Evolutionary conservation across 192 early-diverging fungal genomes (phyloP).

Genomic region (Linnemannia schmuckeri): DNA sequence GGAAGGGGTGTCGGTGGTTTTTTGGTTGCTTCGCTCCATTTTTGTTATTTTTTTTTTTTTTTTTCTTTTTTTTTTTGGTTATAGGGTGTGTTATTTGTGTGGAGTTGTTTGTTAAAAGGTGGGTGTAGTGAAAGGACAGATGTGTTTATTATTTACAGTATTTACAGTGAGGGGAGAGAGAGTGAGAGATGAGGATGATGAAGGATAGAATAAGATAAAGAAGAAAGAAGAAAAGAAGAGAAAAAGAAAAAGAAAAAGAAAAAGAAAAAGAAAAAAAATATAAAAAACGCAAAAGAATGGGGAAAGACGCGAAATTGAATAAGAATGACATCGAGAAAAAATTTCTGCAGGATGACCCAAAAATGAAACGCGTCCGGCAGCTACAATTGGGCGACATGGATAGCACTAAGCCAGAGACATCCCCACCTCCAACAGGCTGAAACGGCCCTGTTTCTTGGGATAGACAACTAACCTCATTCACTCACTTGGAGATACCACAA

Average conservation of each 20-base stretch:
- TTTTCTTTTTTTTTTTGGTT: neutral
- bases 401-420: no score
- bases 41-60: neutral
- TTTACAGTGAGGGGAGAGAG: constrained; percentile 14
- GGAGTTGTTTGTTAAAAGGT: constrained; percentile 6
- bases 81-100: constrained; percentile 6
- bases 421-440: no score
- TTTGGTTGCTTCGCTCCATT: constrained; percentile 33
- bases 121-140: neutral
- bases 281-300: neutral
- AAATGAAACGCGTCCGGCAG: neutral
- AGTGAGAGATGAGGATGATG: neutral
- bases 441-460: no score
- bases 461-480: neutral
- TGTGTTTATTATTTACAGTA: constrained; percentile 21
- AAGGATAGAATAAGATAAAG: neutral
- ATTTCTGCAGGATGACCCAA: neutral
- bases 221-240: neutral
- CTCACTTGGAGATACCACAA: neutral
- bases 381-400: neutral
- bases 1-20: neutral
- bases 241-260: neutral
- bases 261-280: neutral
- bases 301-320: neutral
- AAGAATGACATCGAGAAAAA: neutral